A percentile compares a stretch with the other conserved stretches of the same genome.
These are phyloP conservation scores for Chaetomiaceae sp. DNA, from an alignment of 2,329 filamentous ascomycete genomes.

Conservation along the genomic window DNA sequence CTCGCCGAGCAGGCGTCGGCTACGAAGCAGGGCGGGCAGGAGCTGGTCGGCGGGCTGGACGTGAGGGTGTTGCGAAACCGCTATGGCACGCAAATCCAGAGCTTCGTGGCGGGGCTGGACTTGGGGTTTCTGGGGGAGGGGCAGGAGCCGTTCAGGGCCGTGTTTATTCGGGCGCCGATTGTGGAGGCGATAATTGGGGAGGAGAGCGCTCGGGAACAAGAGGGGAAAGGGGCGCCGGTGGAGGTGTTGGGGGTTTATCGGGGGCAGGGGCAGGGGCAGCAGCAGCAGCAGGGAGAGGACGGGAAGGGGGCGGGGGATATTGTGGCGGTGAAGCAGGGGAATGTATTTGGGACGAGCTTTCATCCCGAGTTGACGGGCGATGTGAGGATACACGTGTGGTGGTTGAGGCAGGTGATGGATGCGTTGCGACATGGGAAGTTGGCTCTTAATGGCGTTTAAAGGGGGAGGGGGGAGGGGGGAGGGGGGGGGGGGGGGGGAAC, in stretches of 20 bases:
- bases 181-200: constrained; percentile 70
- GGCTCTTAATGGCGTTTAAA: constrained; percentile 3
- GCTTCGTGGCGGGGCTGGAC: constrained; percentile 72
- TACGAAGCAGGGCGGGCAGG: constrained; percentile 86
- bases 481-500: too few species aligned
- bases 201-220: constrained; percentile 25
- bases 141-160: constrained; percentile 58
- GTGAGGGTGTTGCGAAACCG: constrained; percentile 92
- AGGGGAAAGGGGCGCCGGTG: constrained; percentile 34
- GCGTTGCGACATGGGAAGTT: constrained; percentile 14
- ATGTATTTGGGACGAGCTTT: constrained; percentile 92
- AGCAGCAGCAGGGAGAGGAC: neutral
- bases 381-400: constrained; percentile 87
- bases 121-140: constrained; percentile 61
- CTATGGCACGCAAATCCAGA: constrained; percentile 90
- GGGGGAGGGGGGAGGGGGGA: neutral
- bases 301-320: constrained; percentile 58
- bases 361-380: constrained; percentile 92
- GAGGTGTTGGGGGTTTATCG: constrained; percentile 32
- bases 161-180: constrained; percentile 92
- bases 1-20: constrained; percentile 83
- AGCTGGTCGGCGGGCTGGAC: constrained; percentile 85
- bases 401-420: constrained; percentile 66
- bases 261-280: neutral
- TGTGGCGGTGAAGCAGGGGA: constrained; percentile 83